Evolutionary conservation across 192 early-diverging fungal species (phyloP).

Genomic region (Umbelopsis vinacea): DNA sequence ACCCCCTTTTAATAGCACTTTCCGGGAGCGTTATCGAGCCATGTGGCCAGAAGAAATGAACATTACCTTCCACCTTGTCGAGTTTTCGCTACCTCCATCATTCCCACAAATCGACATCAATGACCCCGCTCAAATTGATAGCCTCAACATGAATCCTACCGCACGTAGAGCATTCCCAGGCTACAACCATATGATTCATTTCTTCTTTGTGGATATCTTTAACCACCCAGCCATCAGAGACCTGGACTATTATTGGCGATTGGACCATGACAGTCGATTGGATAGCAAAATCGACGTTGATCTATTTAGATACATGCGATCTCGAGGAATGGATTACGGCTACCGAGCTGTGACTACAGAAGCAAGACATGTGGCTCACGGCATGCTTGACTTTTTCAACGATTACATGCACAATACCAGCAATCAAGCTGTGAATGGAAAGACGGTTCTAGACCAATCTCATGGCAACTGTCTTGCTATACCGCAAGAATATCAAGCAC

Average conservation of each 20-base stretch:
- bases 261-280: slow-evolving; percentile 12
- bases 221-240: slow-evolving; percentile 1
- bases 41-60: slow-evolving; percentile 18
- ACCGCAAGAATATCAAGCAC: slow-evolving; percentile 3
- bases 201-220: slow-evolving; percentile 18
- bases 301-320: slow-evolving; percentile 16
- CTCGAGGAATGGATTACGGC: slow-evolving; percentile 11
- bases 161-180: slow-evolving; percentile 10
- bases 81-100: neutral
- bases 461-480: slow-evolving; percentile 9
- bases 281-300: slow-evolving; percentile 1
- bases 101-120: slow-evolving; percentile 17
- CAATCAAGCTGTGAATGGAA: neutral
- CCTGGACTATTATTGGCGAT: slow-evolving; percentile 1
- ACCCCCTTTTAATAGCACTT: slow-evolving; percentile 2
- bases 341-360: neutral
- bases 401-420: slow-evolving; percentile 1
- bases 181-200: slow-evolving; percentile 19
- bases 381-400: slow-evolving; percentile 17
- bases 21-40: slow-evolving; percentile 1
- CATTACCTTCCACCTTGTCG: neutral
- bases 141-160: slow-evolving; percentile 16
- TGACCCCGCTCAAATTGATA: slow-evolving; percentile 12
- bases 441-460: neutral
- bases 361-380: slow-evolving; percentile 1